Conservation (phyloP, 768 basidiomycete species). For the Trichaptum fuscoviolaceum region DNA sequence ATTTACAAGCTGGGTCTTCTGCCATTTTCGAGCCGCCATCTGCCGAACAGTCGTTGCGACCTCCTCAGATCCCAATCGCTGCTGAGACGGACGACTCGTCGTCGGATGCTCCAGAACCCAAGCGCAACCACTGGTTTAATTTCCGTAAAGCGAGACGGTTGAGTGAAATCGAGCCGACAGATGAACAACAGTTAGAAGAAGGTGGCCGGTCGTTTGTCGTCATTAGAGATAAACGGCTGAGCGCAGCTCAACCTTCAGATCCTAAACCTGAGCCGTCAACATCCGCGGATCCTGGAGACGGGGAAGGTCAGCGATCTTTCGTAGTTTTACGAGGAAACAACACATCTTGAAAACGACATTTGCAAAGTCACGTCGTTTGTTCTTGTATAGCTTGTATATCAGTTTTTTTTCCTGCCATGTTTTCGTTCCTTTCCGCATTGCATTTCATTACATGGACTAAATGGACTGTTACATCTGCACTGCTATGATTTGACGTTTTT, state of each 20-base stretch:
- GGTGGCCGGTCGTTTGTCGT: conserved; percentile 63
- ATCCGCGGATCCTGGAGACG: conserved; percentile 23
- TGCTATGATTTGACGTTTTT: neutral
- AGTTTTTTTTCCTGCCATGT: neutral
- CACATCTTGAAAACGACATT: conserved; percentile 9
- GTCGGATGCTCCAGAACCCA: conserved; percentile 30
- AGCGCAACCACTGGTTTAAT: conserved; percentile 69
- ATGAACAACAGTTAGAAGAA: conserved; percentile 27
- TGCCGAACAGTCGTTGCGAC: conserved; percentile 2
- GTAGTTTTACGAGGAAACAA: conserved; percentile 23
- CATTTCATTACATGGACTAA: neutral
- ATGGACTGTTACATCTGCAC: neutral
- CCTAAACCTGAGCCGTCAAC: conserved; percentile 30
- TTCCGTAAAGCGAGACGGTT: conserved; percentile 54
- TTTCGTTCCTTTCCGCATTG: neutral
- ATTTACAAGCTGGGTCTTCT: neutral
- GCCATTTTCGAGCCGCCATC: neutral
- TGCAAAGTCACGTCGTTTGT: conserved; percentile 12
- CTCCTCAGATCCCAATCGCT: conserved; percentile 7
- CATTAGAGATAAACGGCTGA: conserved; percentile 44
- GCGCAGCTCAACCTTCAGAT: conserved; percentile 28
- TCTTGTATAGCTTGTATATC: neutral
- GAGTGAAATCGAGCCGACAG: conserved; percentile 45
- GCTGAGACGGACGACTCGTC: conserved; percentile 5
- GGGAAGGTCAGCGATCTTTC: conserved; percentile 21